These are phyloP conservation scores for Whalleya microplaca DNA, from an alignment of 2,329 filamentous ascomycete genomes.

Conservation along the genomic window DNA sequence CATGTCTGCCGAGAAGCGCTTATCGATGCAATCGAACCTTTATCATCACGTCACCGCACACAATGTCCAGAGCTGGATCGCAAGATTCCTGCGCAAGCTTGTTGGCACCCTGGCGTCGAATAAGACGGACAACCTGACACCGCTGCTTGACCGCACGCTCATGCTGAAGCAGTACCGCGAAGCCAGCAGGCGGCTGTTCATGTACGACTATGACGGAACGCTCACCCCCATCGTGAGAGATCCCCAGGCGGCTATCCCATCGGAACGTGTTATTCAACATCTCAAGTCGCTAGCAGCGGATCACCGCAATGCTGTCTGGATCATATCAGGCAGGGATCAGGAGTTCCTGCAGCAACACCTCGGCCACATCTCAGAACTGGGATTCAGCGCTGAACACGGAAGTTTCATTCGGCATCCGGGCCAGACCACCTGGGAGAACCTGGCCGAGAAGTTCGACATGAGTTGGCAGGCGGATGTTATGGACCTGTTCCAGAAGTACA, in stretches of 20 bases:
- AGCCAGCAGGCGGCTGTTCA: constrained; percentile 82
- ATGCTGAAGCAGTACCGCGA: constrained; percentile 75
- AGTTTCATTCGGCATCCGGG: constrained; percentile 89
- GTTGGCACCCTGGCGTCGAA: constrained; percentile 80
- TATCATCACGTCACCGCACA: constrained; percentile 85
- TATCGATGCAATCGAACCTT: constrained; percentile 71
- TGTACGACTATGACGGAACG: constrained; percentile 99
- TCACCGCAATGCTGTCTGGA: constrained; percentile 89
- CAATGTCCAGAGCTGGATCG: constrained; percentile 86
- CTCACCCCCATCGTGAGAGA: constrained; percentile 94
- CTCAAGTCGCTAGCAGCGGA: constrained; percentile 81
- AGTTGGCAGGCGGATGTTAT: constrained; percentile 87
- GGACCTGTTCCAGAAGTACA: constrained; percentile 84
- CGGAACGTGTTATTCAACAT: constrained; percentile 78
- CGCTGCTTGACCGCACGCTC: constrained; percentile 74
- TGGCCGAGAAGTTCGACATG: constrained; percentile 88
- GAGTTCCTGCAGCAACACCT: constrained; percentile 89
- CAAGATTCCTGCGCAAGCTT: constrained; percentile 76
- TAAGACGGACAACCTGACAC: constrained; percentile 76
- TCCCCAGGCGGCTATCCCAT: constrained; percentile 85
- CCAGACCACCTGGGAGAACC: constrained; percentile 80
- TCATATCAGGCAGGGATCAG: constrained; percentile 94
- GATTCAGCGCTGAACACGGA: constrained; percentile 96
- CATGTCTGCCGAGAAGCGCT: constrained; percentile 70
- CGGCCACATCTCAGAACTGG: constrained; percentile 85